phyloP scores from a whole-genome alignment of 768 basidiomycete species.

The Dioszegia aurantiaca region DNA sequence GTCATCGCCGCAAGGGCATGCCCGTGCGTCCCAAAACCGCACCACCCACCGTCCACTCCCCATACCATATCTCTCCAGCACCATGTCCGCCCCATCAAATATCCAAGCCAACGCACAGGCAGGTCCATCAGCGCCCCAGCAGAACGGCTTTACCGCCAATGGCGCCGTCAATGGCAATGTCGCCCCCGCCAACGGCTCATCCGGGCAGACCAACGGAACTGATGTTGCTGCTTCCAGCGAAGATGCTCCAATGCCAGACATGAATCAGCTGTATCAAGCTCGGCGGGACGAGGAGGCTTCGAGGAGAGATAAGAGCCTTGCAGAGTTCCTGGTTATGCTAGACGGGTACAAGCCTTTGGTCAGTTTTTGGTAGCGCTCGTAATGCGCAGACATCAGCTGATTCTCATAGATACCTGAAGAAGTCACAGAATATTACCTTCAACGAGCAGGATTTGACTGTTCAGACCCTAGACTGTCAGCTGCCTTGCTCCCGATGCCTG shows the following conservation, averaged over 20 bases:
- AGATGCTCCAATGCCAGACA: constrained; percentile 4
- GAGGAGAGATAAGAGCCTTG: constrained; percentile 81
- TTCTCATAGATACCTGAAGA: constrained; percentile 82
- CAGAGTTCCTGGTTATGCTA: constrained; percentile 91
- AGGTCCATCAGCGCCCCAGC: not conserved
- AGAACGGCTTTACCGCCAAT: not conserved
- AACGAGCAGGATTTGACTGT: constrained; percentile 91
- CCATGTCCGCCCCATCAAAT: too few relatives aligned
- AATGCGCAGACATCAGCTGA: not conserved
- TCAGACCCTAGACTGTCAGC: constrained; percentile 86
- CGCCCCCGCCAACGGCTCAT: not conserved
- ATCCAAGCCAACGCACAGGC: not conserved
- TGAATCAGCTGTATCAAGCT: constrained; percentile 33
- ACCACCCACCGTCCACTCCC: too few relatives aligned
- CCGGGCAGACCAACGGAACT: constrained; percentile 6
- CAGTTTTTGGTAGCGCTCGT: constrained; percentile 36
- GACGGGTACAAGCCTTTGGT: constrained; percentile 96
- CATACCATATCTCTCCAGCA: too few relatives aligned
- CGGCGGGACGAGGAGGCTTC: constrained; percentile 55
- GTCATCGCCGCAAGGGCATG: too few relatives aligned
- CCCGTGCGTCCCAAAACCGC: too few relatives aligned
- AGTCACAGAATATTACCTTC: constrained; percentile 95
- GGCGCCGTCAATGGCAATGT: not conserved
- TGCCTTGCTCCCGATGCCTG: not conserved
- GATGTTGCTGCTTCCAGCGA: not conserved